A percentile compares a stretch with the other conserved stretches of the same genome.
Conservation (phyloP, 2,329 filamentous ascomycete genomes). For the Curvularia sp. region DNA sequence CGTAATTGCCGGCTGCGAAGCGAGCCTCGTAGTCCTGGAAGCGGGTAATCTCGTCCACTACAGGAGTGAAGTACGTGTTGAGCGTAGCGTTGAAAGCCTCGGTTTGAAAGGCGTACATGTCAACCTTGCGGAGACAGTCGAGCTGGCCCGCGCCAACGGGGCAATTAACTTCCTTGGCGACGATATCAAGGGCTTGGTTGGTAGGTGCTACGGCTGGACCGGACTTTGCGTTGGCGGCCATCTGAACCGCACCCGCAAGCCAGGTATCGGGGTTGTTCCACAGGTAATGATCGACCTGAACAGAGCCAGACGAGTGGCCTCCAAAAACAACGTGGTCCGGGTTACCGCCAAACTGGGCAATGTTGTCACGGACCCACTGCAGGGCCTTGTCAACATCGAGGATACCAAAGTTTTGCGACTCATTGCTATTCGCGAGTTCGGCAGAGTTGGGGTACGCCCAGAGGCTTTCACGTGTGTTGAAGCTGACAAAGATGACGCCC, state of each 20-base stretch:
- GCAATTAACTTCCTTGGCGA: conserved; percentile 36
- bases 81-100: conserved; percentile 35
- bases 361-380: conserved; percentile 49
- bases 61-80: conserved; percentile 37
- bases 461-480: conserved; percentile 44
- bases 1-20: conserved; percentile 36
- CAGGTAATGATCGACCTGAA: conserved; percentile 36
- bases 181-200: conserved; percentile 33
- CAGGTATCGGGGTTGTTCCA: conserved; percentile 36
- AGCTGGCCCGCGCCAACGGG: conserved; percentile 29
- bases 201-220: conserved; percentile 31
- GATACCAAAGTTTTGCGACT: conserved; percentile 46
- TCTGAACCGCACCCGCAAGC: conserved; percentile 33
- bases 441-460: conserved; percentile 54
- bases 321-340: conserved; percentile 55
- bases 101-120: conserved; percentile 35
- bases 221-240: conserved; percentile 38
- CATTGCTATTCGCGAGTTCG: conserved; percentile 36
- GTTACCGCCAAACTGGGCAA: conserved; percentile 51
- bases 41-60: conserved; percentile 33
- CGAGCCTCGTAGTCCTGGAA: conserved; percentile 32
- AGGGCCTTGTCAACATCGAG: conserved; percentile 50
- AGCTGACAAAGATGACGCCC: conserved; percentile 36
- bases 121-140: conserved; percentile 31
- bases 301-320: conserved; percentile 43